These are phyloP conservation scores for Fusarium nodosum DNA, from an alignment of 2,329 filamentous ascomycete species.

Conservation along the genomic window DNA sequence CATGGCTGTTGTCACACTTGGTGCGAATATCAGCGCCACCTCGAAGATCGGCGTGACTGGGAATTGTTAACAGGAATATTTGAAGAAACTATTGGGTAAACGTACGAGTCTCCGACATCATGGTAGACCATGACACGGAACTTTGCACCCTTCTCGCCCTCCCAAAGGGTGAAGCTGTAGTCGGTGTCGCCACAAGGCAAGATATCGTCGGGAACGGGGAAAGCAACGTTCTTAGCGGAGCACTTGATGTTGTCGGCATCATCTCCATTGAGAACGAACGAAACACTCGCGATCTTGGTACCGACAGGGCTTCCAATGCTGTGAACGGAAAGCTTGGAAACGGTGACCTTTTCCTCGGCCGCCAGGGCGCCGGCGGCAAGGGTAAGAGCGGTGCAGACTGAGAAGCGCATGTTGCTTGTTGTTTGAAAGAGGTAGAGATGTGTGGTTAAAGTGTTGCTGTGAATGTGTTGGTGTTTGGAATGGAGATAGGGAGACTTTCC, in stretches of 20 bases:
- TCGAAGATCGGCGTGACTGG: conserved; percentile 34
- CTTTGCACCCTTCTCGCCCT: neutral
- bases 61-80: neutral
- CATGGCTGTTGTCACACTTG: conserved; percentile 36
- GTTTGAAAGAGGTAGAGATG: neutral
- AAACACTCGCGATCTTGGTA: conserved; percentile 14
- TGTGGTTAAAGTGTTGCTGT: neutral
- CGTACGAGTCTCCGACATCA: conserved; percentile 19
- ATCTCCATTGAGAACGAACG: conserved; percentile 27
- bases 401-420: conserved; percentile 18
- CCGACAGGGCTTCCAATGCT: conserved; percentile 19
- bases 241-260: conserved; percentile 26
- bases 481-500: fast-evolving
- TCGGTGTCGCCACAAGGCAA: conserved; percentile 15
- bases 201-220: conserved; percentile 15
- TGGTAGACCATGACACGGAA: conserved; percentile 28
- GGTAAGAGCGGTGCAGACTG: conserved; percentile 14
- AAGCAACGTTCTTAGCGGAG: conserved; percentile 26
- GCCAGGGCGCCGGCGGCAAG: conserved; percentile 10
- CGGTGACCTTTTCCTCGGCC: conserved; percentile 18
- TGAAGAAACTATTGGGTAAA: neutral
- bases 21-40: conserved; percentile 27
- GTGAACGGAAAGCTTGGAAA: conserved; percentile 29
- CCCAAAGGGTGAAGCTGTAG: conserved; percentile 20
- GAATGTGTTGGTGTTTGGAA: neutral